A percentile compares a stretch with the other conserved stretches of the same genome.
These are phyloP conservation scores for Fusarium poae DNA, from an alignment of 2,329 filamentous ascomycete genomes.

Conservation along the genomic window DNA sequence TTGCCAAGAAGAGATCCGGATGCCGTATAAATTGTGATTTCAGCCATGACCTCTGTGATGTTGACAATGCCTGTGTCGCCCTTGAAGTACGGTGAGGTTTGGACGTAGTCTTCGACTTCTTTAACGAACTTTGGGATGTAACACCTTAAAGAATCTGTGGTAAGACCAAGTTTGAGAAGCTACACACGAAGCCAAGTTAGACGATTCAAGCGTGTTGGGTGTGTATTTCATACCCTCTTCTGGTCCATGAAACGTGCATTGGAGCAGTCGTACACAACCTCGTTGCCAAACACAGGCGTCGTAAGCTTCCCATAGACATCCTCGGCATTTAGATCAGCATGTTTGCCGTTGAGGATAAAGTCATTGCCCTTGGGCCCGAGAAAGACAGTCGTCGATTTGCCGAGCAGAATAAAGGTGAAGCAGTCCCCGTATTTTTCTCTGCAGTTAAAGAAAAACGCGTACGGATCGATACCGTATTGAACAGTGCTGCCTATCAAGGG, in stretches of 20 bases:
- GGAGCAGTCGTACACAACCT: constrained; percentile 91
- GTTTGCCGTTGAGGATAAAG: constrained; percentile 90
- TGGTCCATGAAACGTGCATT: constrained; percentile 95
- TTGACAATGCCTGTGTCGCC: constrained; percentile 75
- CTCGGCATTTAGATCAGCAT: constrained; percentile 89
- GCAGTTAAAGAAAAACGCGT: constrained; percentile 82
- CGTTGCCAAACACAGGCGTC: constrained; percentile 79
- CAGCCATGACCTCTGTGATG: constrained; percentile 80
- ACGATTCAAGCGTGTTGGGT: rapidly evolving
- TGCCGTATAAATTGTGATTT: constrained; percentile 92
- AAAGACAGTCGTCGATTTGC: constrained; percentile 88
- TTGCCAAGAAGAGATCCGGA: constrained; percentile 86
- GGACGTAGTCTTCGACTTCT: constrained; percentile 80
- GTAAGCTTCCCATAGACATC: constrained; percentile 87
- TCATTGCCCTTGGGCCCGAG: constrained; percentile 86
- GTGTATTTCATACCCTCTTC: constrained; percentile 77
- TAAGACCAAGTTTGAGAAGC: constrained; percentile 85
- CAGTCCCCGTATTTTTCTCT: constrained; percentile 87
- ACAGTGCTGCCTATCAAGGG: constrained; percentile 90
- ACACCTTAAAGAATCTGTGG: constrained; percentile 75
- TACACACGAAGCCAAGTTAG: constrained; percentile 42
- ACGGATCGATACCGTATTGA: constrained; percentile 93
- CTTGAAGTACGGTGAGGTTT: constrained; percentile 74
- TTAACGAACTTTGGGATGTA: constrained; percentile 83
- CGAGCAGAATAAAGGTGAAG: constrained; percentile 88